These are phyloP conservation scores for Tylopilus orsonianus DNA, from an alignment of 1,284 basidiomycete genomes.

Conservation along the genomic window DNA sequence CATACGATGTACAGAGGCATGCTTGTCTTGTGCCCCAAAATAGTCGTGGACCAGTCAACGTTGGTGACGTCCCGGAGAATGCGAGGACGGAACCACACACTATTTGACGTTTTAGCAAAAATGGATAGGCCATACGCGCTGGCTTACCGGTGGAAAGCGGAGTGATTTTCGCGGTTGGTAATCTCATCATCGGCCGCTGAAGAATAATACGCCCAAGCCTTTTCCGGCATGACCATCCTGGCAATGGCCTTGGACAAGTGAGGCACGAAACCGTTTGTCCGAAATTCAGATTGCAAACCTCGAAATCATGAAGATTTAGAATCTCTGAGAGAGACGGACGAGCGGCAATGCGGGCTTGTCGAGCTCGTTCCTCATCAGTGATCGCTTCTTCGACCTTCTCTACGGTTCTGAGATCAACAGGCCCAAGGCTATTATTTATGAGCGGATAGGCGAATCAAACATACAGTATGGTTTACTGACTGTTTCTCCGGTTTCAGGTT, in stretches of 20 bases:
- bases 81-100: slow-evolving; percentile 93
- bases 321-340: slow-evolving; percentile 76
- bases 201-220: slow-evolving; percentile 90
- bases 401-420: slow-evolving; percentile 64
- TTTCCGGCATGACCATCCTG: slow-evolving; percentile 68
- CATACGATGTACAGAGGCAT: slow-evolving; percentile 79
- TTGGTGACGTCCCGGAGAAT: slow-evolving; percentile 80
- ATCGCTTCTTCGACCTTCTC: slow-evolving; percentile 50
- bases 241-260: slow-evolving; percentile 63
- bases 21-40: slow-evolving; percentile 69
- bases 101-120: slow-evolving; percentile 27
- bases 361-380: slow-evolving; percentile 60
- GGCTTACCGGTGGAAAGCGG: slow-evolving; percentile 76
- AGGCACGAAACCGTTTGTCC: slow-evolving; percentile 2
- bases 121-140: background rate
- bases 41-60: slow-evolving; percentile 82
- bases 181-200: slow-evolving; percentile 89
- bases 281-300: slow-evolving; percentile 44
- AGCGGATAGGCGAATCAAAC: background rate
- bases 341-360: slow-evolving; percentile 50
- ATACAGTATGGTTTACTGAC: slow-evolving; percentile 38
- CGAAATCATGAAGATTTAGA: slow-evolving; percentile 89
- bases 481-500: slow-evolving; percentile 79
- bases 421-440: slow-evolving; percentile 53
- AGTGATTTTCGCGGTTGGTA: slow-evolving; percentile 84